Base-by-base conservation (phyloP, 129 eudicot species). In the Flaveria sonorensis region DNA sequence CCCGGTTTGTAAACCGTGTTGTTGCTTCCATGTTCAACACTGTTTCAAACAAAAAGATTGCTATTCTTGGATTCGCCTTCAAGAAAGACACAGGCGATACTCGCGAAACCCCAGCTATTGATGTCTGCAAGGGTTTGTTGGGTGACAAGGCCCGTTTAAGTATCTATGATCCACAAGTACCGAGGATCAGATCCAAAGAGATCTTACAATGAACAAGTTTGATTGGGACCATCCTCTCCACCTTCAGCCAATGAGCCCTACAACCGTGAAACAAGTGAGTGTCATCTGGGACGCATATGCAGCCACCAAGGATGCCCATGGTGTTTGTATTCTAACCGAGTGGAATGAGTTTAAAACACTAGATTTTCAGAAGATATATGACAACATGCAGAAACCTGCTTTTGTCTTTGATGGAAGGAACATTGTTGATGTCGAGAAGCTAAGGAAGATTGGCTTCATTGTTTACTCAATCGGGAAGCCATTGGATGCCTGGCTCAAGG, bases 171-270 rank as follows among this genome's bases (percentile, higher is more conserved):
- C 90, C 96, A 10, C 91, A 88, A 61, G 96, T 90, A 88, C 86
- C 0, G 92, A 90, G 78, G 92, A 90, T 45, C 96, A 90, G 79
- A 90, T 90, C 48, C 82, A 80, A 82, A 74, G 83, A 75, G 96
- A 88, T 71, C 70, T 90, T 12, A 68, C 92, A 2, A 76, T 86
- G 83, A 82, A 87, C 72, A 90, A 84, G 79, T 84, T 87, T 23
- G 96, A 86, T 2, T 90, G 92, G 90, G 96, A 90, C 79, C 96
- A 88, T 46, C 92, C 96, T 10, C 81, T 79, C 32, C 96, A 90
- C 57, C 86, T 90, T 13, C 96, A 90, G 59, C 96, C 88, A 16
- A 2, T 77, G 60, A 85, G 87, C 81, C 92, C 87, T 2, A 47
- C 65, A 13, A 51, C 90, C 1, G 79, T 76, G 48, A 84, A 86